Evolutionary conservation across 352 stramenopile genomes (phyloP).

Genomic region (Phytophthora podocarpi): DNA sequence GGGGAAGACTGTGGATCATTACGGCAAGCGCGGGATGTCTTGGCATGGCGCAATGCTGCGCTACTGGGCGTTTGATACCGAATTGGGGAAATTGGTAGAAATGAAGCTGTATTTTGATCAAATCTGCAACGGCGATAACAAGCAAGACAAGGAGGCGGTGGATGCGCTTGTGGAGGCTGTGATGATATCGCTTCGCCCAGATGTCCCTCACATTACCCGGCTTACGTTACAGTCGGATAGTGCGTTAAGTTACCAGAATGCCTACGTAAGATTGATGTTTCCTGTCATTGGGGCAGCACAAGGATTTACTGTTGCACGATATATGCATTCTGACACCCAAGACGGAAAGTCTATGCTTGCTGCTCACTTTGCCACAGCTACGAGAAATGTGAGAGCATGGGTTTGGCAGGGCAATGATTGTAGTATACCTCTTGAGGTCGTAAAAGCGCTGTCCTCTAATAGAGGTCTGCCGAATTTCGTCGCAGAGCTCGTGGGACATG

Average conservation of each 20-base stretch:
- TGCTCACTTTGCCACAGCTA: slow-evolving; percentile 30
- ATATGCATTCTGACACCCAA: too few relatives aligned
- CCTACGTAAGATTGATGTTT: slow-evolving; percentile 15
- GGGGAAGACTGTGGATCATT: background rate
- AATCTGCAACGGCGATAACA: background rate
- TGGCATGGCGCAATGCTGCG: slow-evolving; percentile 5
- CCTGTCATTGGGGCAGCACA: too few relatives aligned
- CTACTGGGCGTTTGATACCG: background rate
- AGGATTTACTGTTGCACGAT: too few relatives aligned
- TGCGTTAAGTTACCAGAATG: slow-evolving; percentile 35
- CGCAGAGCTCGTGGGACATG: slow-evolving; percentile 30
- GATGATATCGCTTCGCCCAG: slow-evolving; percentile 13
- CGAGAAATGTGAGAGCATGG: slow-evolving; percentile 12
- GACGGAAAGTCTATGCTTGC: slow-evolving; percentile 29
- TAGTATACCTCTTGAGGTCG: slow-evolving; percentile 17
- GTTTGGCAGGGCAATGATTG: slow-evolving; percentile 24
- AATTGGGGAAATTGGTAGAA: background rate
- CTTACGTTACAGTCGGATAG: slow-evolving; percentile 34
- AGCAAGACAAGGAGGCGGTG: background rate
- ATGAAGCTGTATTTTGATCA: slow-evolving; percentile 5
- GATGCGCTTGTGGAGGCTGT: slow-evolving; percentile 37
- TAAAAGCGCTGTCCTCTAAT: slow-evolving; percentile 24
- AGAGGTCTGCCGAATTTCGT: slow-evolving; percentile 28
- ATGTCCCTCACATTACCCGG: slow-evolving; percentile 23
- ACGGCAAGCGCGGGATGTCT: background rate